These are phyloP conservation scores for Rhododendron mucronatum DNA, from an alignment of 148 eudicot species.

Conservation along the genomic window DNA sequence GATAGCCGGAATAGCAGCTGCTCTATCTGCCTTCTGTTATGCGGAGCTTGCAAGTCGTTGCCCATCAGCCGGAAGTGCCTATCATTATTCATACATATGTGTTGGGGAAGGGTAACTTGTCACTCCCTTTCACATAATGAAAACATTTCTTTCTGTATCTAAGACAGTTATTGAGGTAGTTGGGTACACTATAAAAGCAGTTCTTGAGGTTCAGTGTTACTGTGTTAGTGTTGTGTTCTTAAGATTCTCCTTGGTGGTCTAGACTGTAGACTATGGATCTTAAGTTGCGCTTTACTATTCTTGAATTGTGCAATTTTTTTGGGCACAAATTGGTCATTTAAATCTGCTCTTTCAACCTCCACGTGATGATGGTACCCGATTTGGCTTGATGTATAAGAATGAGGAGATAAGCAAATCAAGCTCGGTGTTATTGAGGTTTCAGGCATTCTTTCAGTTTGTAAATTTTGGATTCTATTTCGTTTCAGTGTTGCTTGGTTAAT, in stretches of 20 bases:
- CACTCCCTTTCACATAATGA: background rate
- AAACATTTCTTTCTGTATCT: background rate
- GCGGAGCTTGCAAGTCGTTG: conserved; percentile 93
- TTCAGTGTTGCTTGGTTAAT: conserved; percentile 86
- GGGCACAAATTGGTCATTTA: background rate
- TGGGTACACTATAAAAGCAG: background rate
- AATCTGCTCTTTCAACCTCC: background rate
- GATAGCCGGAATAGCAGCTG: conserved; percentile 97
- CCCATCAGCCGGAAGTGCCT: conserved; percentile 99
- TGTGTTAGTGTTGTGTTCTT: background rate
- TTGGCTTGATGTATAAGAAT: background rate
- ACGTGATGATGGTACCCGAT: background rate
- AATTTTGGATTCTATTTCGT: conserved; percentile 1
- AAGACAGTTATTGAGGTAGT: background rate
- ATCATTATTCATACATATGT: conserved; percentile 84
- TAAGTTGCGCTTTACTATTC: background rate
- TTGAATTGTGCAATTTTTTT: background rate
- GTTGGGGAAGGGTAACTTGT: conserved; percentile 75
- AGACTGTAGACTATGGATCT: background rate
- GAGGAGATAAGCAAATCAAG: background rate
- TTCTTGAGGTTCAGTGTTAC: background rate
- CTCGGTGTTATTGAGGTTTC: conserved; percentile 3
- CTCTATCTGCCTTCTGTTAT: conserved; percentile 84
- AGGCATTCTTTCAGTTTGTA: background rate
- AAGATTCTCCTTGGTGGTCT: background rate